phyloP scores from a whole-genome alignment of 345 rosid species.

The Eucalyptus pauciflora region DNA sequence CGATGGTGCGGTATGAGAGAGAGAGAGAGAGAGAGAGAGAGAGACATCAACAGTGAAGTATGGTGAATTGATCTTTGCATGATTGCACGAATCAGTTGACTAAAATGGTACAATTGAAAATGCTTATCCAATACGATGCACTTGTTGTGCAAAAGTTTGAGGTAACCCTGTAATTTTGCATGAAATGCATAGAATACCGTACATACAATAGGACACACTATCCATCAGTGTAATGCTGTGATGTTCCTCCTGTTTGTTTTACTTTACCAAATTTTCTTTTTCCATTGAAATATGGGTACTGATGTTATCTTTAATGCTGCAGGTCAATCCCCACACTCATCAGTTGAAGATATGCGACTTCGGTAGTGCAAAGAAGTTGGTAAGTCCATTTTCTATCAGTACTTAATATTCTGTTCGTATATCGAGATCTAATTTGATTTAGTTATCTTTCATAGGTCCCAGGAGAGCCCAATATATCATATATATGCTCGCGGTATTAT shows the following conservation, averaged over 20 bases:
- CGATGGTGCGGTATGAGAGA: background rate
- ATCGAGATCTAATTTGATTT: background rate
- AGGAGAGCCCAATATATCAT: conserved; percentile 96
- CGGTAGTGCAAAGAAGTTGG: conserved; percentile 99
- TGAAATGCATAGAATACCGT: background rate
- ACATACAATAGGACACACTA: background rate
- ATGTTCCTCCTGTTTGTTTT: background rate
- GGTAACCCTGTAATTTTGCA: background rate
- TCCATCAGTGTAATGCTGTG: background rate
- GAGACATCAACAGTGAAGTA: background rate
- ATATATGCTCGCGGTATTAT: conserved; percentile 95
- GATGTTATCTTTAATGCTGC: conserved; percentile 6
- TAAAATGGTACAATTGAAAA: background rate
- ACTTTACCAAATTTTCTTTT: background rate
- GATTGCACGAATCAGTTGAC: background rate
- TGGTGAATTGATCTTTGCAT: background rate
- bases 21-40: background rate
- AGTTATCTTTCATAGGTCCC: conserved; percentile 48
- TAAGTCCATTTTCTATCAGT: conserved; percentile 15
- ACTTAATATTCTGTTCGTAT: background rate
- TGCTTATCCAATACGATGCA: background rate
- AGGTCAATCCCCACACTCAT: conserved; percentile 89
- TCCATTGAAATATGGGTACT: background rate
- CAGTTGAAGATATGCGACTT: conserved; percentile 94
- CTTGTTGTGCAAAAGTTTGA: background rate